phyloP scores from a whole-genome alignment of 164 flowering plant genomes.

The Aristolochia fimbriata region DNA sequence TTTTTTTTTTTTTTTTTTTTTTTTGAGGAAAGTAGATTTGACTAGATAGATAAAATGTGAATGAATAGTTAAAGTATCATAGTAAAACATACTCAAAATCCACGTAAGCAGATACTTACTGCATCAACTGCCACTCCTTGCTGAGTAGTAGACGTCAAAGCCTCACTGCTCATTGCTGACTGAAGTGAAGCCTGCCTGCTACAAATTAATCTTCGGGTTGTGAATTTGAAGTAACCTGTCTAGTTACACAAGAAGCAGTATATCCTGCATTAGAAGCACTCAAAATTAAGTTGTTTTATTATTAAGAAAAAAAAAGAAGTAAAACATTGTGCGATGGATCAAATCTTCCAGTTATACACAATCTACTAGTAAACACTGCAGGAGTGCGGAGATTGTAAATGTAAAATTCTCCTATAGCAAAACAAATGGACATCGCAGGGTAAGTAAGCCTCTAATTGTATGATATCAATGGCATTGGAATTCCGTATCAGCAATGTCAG shows the following conservation, averaged over 20 bases:
- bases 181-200: constrained; percentile 15
- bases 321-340: neutral
- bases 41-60: neutral
- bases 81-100: constrained; percentile 9
- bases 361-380: neutral
- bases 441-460: too few species aligned
- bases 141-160: neutral
- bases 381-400: neutral
- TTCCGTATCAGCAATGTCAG: too few species aligned
- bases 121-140: neutral
- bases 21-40: too few species aligned
- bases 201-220: constrained; percentile 26
- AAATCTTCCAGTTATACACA: neutral
- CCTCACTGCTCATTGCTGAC: constrained; percentile 24
- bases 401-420: too few species aligned
- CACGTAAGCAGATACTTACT: constrained; percentile 7
- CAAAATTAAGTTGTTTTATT: neutral
- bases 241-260: constrained; percentile 27
- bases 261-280: constrained; percentile 3
- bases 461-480: too few species aligned
- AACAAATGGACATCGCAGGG: too few species aligned
- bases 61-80: neutral
- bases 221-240: constrained; percentile 39
- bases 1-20: too few species aligned
- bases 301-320: neutral